Conservation (phyloP, 75 land plant genomes). For the Pseudotsuga menziesii region DNA sequence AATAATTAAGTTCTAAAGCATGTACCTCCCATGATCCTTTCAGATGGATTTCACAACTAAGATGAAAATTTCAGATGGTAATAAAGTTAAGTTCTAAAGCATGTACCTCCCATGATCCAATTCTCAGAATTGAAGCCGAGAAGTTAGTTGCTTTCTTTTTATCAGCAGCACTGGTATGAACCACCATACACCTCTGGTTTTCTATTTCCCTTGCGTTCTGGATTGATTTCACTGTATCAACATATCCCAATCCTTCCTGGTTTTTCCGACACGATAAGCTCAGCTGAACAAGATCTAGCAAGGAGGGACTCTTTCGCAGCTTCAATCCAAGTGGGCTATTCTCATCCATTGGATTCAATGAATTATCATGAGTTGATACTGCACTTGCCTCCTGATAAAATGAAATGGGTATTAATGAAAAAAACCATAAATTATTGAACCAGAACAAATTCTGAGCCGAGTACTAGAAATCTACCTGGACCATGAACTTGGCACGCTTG, state of each 20-base stretch:
- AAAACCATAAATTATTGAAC: no score
- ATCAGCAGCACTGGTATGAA: slow-evolving; percentile 20
- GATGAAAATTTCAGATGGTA: not conserved
- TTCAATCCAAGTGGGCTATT: slow-evolving; percentile 63
- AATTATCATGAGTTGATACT: no score
- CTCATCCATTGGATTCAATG: slow-evolving; percentile 12
- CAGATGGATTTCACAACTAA: no score
- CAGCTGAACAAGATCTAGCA: slow-evolving; percentile 45
- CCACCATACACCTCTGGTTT: not conserved
- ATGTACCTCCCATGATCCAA: slow-evolving; percentile 82
- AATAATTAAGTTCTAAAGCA: not conserved
- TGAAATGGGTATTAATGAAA: no score
- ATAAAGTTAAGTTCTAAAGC: not conserved
- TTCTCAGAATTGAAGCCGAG: slow-evolving; percentile 44
- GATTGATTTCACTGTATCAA: not conserved
- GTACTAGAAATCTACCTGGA: no score
- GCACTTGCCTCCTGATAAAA: no score
- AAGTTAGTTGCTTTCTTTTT: slow-evolving; percentile 83
- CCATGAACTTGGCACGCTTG: no score
- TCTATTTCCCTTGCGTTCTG: not conserved
- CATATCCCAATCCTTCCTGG: not conserved
- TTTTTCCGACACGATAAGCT: slow-evolving; percentile 8
- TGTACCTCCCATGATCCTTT: slow-evolving; percentile 86
- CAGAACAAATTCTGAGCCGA: no score
- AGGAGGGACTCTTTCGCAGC: slow-evolving; percentile 59